Evolutionary conservation across 108 stramenopile species (phyloP).

Genomic region (Cyclotella atomus): DNA sequence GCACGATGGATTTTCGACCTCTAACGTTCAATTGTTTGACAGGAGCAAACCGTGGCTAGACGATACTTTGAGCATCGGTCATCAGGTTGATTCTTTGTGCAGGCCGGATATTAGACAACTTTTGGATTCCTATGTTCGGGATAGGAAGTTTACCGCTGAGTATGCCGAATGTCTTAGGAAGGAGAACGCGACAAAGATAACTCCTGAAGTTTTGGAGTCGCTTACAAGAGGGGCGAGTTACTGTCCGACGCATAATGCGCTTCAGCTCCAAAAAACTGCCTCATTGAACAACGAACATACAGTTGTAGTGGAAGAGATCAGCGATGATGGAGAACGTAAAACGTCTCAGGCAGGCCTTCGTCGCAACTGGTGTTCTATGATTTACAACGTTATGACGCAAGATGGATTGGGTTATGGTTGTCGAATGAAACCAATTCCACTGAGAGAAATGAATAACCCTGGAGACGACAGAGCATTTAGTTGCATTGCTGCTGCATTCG

Average conservation of each 20-base stretch:
- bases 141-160: background rate
- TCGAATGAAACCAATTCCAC: background rate
- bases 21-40: background rate
- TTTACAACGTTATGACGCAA: background rate
- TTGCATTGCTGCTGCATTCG: too few species aligned
- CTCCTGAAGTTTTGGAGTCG: background rate
- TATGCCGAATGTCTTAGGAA: background rate
- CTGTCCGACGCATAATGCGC: background rate
- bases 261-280: background rate
- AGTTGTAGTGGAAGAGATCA: background rate
- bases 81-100: background rate
- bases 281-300: background rate
- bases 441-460: background rate
- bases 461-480: too few species aligned
- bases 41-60: background rate
- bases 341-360: background rate
- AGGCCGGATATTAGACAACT: background rate
- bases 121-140: background rate
- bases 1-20: background rate
- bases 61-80: background rate
- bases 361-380: background rate
- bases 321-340: background rate
- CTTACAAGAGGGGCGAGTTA: background rate
- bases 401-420: conserved; percentile 3
- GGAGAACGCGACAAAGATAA: background rate